Conservation (phyloP, 371 early-diverging fungal genomes). For the Mortierella sp. region DNA sequence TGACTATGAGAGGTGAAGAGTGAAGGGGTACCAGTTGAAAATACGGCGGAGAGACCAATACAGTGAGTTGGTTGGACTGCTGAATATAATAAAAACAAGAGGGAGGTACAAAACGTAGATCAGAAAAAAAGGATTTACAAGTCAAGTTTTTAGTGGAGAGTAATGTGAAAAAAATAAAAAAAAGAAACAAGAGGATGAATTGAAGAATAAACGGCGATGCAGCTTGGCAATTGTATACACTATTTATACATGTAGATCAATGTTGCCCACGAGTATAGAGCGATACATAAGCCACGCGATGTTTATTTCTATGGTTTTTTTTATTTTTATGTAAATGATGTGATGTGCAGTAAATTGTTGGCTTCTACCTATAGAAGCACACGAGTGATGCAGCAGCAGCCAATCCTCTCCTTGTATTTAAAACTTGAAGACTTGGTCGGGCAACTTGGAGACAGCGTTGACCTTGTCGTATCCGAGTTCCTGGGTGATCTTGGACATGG, state of each 20-base stretch:
- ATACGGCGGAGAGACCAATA: not conserved
- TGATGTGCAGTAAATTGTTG: not conserved
- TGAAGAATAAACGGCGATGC: no score
- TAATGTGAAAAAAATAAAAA: no score
- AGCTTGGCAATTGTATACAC: no score
- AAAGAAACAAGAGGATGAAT: no score
- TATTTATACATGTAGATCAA: no score
- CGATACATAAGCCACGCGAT: no score
- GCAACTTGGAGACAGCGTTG: constrained; percentile 85
- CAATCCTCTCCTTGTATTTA: constrained; percentile 50
- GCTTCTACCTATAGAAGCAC: no score
- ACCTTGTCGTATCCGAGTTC: constrained; percentile 83
- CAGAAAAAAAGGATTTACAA: not conserved
- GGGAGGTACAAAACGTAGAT: not conserved
- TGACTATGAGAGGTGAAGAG: not conserved
- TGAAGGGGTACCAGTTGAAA: not conserved
- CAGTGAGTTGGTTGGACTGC: not conserved
- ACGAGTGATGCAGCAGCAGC: not conserved
- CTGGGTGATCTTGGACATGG: constrained; percentile 78
- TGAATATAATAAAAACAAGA: constrained; percentile 8
- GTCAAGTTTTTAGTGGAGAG: no score
- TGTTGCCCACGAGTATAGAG: no score
- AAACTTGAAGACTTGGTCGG: constrained; percentile 93
- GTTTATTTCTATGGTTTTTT: not conserved
- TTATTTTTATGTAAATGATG: not conserved